Evolutionary conservation across 495 filamentous ascomycete species (phyloP).

Genomic region (Extremus antarcticus): DNA sequence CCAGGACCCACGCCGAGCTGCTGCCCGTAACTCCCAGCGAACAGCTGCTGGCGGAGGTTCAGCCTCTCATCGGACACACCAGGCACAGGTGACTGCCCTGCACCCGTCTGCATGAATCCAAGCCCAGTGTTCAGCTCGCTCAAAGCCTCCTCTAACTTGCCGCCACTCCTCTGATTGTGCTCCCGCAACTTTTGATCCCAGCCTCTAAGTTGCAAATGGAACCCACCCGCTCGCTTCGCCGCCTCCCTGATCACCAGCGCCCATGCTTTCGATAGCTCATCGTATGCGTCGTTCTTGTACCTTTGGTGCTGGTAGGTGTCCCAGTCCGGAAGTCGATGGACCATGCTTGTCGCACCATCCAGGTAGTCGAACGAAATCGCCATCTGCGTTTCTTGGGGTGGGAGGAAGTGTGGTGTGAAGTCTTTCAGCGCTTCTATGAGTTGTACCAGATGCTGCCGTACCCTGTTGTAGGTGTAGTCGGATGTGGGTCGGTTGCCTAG

Average conservation of each 20-base stretch:
- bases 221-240: conserved; percentile 80
- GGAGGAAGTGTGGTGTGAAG: conserved; percentile 90
- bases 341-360: conserved; percentile 77
- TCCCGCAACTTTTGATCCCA: conserved; percentile 85
- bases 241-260: conserved; percentile 83
- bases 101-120: conserved; percentile 46
- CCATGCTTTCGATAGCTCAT: conserved; percentile 92
- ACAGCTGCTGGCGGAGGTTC: conserved; percentile 20
- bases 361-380: conserved; percentile 72
- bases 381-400: conserved; percentile 74
- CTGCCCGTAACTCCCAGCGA: conserved; percentile 20
- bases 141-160: conserved; percentile 71
- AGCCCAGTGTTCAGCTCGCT: conserved; percentile 61
- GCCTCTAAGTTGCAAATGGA: conserved; percentile 77
- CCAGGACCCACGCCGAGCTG: conserved; percentile 1
- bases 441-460: conserved; percentile 65
- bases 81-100: not conserved
- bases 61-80: conserved; percentile 16
- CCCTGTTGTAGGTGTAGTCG: conserved; percentile 91
- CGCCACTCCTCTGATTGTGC: conserved; percentile 79
- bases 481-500: conserved; percentile 71
- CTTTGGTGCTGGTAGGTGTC: conserved; percentile 73
- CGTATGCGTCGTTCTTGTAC: conserved; percentile 88
- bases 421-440: conserved; percentile 84
- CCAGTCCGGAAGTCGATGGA: conserved; percentile 83